Evolutionary conservation across 1,284 basidiomycete species (phyloP).

Genomic region (Cerrena zonata): DNA sequence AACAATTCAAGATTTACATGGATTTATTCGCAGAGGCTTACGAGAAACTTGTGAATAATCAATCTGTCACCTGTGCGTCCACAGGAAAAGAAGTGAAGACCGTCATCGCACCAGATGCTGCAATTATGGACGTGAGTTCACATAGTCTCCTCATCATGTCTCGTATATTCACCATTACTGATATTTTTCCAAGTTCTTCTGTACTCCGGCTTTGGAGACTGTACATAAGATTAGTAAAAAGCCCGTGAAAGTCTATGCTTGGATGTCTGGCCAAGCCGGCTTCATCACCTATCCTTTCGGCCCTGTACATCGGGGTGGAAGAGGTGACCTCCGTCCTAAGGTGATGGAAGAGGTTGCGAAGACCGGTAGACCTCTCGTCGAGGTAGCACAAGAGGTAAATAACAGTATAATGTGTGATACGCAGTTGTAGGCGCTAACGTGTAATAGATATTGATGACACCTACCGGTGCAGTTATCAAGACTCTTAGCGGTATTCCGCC

Average conservation of each 20-base stretch:
- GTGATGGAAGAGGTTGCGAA: slow-evolving; percentile 11
- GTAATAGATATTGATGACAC: slow-evolving; percentile 7
- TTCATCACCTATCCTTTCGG: slow-evolving; percentile 12
- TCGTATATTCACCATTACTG: background rate
- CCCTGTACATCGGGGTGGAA: slow-evolving; percentile 14
- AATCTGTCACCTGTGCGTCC: slow-evolving; percentile 7
- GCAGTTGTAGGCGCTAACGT: background rate
- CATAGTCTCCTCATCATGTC: background rate
- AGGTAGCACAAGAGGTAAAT: slow-evolving; percentile 13
- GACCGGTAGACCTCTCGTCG: slow-evolving; percentile 8
- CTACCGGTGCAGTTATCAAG: slow-evolving; percentile 8
- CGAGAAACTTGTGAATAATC: slow-evolving; percentile 1
- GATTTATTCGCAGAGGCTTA: slow-evolving; percentile 5
- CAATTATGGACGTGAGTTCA: slow-evolving; percentile 13
- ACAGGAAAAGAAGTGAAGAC: slow-evolving; percentile 7
- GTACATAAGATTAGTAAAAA: slow-evolving; percentile 8
- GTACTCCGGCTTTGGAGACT: background rate
- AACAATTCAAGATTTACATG: background rate
- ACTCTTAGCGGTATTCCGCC: slow-evolving; percentile 19
- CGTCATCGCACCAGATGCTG: slow-evolving; percentile 7
- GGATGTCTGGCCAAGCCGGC: slow-evolving; percentile 13
- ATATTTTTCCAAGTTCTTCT: slow-evolving; percentile 14
- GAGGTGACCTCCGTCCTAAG: slow-evolving; percentile 12
- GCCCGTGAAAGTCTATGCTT: slow-evolving; percentile 14
- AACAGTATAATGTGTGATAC: background rate